Evolutionary conservation across 768 basidiomycete species (phyloP).

Genomic region (Collybiopsis confluens): DNA sequence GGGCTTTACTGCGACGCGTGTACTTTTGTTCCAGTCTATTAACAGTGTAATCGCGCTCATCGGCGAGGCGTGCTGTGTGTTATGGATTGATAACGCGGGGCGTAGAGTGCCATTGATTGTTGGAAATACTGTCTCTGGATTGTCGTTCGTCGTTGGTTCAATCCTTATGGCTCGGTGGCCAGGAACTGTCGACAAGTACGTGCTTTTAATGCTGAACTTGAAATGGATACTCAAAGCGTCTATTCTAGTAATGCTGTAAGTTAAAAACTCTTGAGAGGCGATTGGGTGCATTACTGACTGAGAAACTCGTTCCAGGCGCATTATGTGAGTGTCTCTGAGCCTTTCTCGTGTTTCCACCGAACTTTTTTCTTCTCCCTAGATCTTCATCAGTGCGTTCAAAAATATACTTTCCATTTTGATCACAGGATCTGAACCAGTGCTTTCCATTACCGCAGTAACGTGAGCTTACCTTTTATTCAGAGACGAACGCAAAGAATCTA

Average conservation of each 20-base stretch:
- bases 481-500: no score
- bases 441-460: conserved; percentile 15
- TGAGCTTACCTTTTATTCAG: no score
- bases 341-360: not conserved
- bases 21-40: conserved; percentile 49
- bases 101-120: conserved; percentile 36
- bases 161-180: conserved; percentile 41
- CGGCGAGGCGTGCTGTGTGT: conserved; percentile 43
- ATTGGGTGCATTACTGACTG: not conserved
- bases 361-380: conserved; percentile 18
- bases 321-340: conserved; percentile 23
- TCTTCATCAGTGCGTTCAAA: conserved; percentile 34
- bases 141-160: conserved; percentile 39
- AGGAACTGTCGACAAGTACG: conserved; percentile 39
- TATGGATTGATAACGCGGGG: conserved; percentile 40
- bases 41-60: conserved; percentile 52
- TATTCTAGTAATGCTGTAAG: conserved; percentile 31
- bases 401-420: not conserved
- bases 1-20: conserved; percentile 39
- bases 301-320: conserved; percentile 27
- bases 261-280: not conserved
- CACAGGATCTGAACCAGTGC: not conserved
- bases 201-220: not conserved
- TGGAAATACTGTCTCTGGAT: conserved; percentile 36
- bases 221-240: not conserved